phyloP scores from a whole-genome alignment of 306 rosid species.

The Gleditsia sinensis region DNA sequence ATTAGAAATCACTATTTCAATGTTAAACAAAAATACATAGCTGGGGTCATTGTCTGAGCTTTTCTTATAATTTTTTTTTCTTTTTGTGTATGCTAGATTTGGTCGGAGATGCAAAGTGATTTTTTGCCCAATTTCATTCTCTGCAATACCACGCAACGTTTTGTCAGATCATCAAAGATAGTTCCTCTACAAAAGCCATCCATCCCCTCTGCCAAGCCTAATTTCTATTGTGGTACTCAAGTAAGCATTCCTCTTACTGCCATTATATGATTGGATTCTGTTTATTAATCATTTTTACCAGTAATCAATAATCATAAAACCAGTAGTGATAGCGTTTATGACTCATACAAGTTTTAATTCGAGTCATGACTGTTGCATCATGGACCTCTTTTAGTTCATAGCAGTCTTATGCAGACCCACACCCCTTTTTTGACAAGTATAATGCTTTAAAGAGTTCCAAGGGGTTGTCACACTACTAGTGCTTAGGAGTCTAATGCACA shows the following conservation, averaged over 20 bases:
- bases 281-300: background rate
- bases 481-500: background rate
- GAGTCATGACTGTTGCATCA: background rate
- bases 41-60: conserved; percentile 26
- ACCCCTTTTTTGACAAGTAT: background rate
- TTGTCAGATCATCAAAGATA: conserved; percentile 78
- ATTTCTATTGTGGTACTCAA: conserved; percentile 88
- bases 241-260: conserved; percentile 51
- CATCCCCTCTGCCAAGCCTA: conserved; percentile 91
- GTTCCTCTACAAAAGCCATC: conserved; percentile 94
- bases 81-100: conserved; percentile 65
- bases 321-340: conserved; percentile 23
- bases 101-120: conserved; percentile 98
- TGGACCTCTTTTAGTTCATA: background rate
- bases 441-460: background rate
- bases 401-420: background rate
- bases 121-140: conserved; percentile 91
- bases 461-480: background rate
- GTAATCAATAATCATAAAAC: conserved; percentile 11
- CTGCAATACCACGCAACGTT: conserved; percentile 95
- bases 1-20: conserved; percentile 26
- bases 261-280: background rate
- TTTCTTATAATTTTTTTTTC: conserved; percentile 28
- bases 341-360: background rate
- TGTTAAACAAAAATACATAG: conserved; percentile 23